Base-by-base conservation (phyloP, 2,329 filamentous ascomycete genomes). In the Beauveria rudraprayagi region DNA sequence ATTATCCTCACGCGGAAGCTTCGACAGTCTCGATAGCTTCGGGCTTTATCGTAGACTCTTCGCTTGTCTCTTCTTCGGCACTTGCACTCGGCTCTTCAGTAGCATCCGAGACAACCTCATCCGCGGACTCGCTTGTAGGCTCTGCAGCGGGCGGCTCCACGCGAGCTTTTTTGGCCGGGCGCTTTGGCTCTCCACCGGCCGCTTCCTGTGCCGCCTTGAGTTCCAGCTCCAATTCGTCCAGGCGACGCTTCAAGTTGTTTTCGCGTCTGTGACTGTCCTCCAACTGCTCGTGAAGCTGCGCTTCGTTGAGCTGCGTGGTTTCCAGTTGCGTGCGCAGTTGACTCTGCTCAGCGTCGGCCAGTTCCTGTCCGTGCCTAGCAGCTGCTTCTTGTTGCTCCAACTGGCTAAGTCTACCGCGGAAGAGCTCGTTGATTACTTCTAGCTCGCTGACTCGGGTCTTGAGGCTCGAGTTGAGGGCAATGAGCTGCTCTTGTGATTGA, bases 381-480 rank as follows among this genome's bases (percentile, higher is more conserved):
- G 83, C 85, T 53, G 83, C 83, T 70, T 93, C 90, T 69, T 88
- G 88, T 66, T 87, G 84, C 71, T 95, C 91, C 14, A 94, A 80
- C 70, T 94, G 89, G 81, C 71, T 86, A 74, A 97, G 85, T 11
- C 88, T 84, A 43, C 87, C 87, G 56, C 87, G 82, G 73, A 91
- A 92, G 50, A 92, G 79, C 70, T 90, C 89, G 69, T 92, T 97
- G 78, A 99, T 97, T 57, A 99, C 84, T 72, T 99, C 94, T 26
- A 99, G 82, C 73, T 99, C 94, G 67, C 88, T 94, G 40, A 99
- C 93, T 47, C 94, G 87, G 0, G 94, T 99, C 77, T 95, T 96
- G n/a, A 97, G 80, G 56, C 87, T 88, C 5, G 90, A 90, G 72
- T 96, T 96, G 64, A 88, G 84, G 1, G 88, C 87, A 57, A 91